Conservation (phyloP, 2,329 filamentous ascomycete genomes). For the Podosphaera fusca region DNA sequence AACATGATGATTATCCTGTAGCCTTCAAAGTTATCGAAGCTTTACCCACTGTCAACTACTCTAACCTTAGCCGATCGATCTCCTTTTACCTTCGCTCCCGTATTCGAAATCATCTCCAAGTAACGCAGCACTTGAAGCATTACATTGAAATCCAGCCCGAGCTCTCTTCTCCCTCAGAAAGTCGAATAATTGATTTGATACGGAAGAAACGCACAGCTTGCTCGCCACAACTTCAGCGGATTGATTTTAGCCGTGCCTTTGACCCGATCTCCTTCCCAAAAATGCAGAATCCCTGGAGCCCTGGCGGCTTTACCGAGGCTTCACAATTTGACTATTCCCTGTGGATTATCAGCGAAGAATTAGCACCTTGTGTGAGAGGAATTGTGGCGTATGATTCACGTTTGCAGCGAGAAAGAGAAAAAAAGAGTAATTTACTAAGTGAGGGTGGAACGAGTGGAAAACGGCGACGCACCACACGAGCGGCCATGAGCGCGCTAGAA, state of each 20-base stretch:
- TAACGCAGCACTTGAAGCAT: constrained; percentile 9
- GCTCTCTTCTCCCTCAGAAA: constrained; percentile 9
- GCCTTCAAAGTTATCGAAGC: constrained; percentile 29
- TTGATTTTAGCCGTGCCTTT: constrained; percentile 34
- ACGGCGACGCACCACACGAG: constrained; percentile 45
- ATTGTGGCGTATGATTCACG: constrained; percentile 58
- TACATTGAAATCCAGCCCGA: constrained; percentile 8
- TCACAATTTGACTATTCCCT: constrained; percentile 59
- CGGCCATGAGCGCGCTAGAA: constrained; percentile 55
- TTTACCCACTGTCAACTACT: constrained; percentile 15
- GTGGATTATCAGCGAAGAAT: constrained; percentile 42
- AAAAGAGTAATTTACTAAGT: constrained; percentile 37
- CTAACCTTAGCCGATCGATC: constrained; percentile 7
- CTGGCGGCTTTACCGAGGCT: constrained; percentile 28
- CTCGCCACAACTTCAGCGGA: constrained; percentile 20
- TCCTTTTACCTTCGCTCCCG: constrained; percentile 13
- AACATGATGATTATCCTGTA: constrained; percentile 29
- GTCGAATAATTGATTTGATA: constrained; percentile 9
- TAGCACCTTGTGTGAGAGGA: constrained; percentile 73
- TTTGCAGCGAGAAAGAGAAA: constrained; percentile 43
- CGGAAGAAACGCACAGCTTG: constrained; percentile 4
- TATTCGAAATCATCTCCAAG: constrained; percentile 11
- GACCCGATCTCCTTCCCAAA: constrained; percentile 26
- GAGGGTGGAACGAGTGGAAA: constrained; percentile 31
- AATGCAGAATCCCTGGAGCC: constrained; percentile 19